Conservation (phyloP, 768 basidiomycete genomes). For the Vishniacozyma victoriae region DNA sequence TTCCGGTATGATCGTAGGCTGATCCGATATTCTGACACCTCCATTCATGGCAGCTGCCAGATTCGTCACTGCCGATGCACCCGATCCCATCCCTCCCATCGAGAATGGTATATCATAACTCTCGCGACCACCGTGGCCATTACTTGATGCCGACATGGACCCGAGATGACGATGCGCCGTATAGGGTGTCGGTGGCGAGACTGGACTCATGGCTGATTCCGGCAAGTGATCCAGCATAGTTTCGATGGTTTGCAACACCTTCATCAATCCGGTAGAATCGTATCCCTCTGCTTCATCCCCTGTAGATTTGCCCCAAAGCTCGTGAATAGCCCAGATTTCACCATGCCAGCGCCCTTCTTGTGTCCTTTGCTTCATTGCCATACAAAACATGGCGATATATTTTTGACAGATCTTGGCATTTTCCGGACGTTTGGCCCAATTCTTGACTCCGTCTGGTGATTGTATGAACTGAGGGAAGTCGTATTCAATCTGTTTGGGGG, state of each 20-base stretch:
- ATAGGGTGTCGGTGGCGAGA: constrained; percentile 44
- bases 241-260: constrained; percentile 56
- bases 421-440: constrained; percentile 52
- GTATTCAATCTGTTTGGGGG: constrained; percentile 27
- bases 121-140: not conserved
- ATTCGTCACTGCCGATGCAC: constrained; percentile 24
- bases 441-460: constrained; percentile 33
- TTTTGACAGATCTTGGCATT: constrained; percentile 78
- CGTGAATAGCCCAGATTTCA: constrained; percentile 76
- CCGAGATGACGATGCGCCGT: constrained; percentile 12
- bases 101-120: constrained; percentile 34
- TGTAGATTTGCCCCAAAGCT: constrained; percentile 70
- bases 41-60: constrained; percentile 41
- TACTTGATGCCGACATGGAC: not conserved
- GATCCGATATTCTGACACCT: constrained; percentile 25
- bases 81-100: constrained; percentile 31
- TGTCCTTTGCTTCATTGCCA: constrained; percentile 69
- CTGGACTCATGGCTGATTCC: constrained; percentile 44
- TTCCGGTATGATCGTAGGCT: constrained; percentile 5
- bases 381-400: constrained; percentile 83
- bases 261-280: constrained; percentile 73
- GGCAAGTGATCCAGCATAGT: constrained; percentile 44
- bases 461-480: constrained; percentile 37
- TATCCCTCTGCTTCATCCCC: constrained; percentile 66
- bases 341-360: constrained; percentile 64